Conservation (phyloP, 768 basidiomycete species). For the Amanita pseudoporphyria region DNA sequence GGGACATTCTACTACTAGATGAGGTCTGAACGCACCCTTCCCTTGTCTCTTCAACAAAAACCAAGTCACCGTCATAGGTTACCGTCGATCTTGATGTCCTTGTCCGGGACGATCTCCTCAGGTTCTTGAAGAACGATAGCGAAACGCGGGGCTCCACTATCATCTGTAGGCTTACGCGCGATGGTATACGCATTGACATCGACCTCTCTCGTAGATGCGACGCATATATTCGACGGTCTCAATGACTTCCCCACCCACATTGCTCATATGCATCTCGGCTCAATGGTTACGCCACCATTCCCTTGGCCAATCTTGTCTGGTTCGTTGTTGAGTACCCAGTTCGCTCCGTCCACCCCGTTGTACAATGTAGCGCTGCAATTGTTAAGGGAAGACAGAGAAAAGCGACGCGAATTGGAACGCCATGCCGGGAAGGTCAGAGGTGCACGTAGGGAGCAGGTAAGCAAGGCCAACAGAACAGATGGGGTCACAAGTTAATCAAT, state of each 20-base stretch:
- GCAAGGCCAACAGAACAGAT: slow-evolving; percentile 11
- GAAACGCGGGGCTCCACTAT: slow-evolving; percentile 76
- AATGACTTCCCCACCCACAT: slow-evolving; percentile 89
- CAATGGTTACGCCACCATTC: slow-evolving; percentile 54
- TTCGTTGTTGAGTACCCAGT: slow-evolving; percentile 14
- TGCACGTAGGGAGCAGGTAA: slow-evolving; percentile 45
- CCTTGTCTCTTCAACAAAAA: slow-evolving; percentile 2
- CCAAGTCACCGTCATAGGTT: slow-evolving; percentile 39
- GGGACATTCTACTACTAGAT: slow-evolving; percentile 89
- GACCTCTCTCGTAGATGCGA: slow-evolving; percentile 55
- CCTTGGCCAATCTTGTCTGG: slow-evolving; percentile 51
- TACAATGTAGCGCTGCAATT: slow-evolving; percentile 76
- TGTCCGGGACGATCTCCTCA: slow-evolving; percentile 85
- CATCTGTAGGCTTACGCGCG: slow-evolving; percentile 47
- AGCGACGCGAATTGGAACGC: slow-evolving; percentile 48
- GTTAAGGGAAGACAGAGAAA: slow-evolving; percentile 76
- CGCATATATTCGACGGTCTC: slow-evolving; percentile 95
- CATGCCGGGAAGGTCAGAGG: slow-evolving; percentile 52
- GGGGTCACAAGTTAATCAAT: background rate
- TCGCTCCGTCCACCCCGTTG: slow-evolving; percentile 28
- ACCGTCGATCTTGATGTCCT: slow-evolving; percentile 97
- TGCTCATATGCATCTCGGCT: slow-evolving; percentile 83
- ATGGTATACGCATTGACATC: slow-evolving; percentile 3
- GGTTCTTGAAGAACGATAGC: slow-evolving; percentile 79
- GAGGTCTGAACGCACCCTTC: slow-evolving; percentile 45